Percentiles rank a stretch among this genome's conserved stretches.
Evolutionary conservation across 305 asterid genomes (phyloP).

Genomic region (Lippia alba): DNA sequence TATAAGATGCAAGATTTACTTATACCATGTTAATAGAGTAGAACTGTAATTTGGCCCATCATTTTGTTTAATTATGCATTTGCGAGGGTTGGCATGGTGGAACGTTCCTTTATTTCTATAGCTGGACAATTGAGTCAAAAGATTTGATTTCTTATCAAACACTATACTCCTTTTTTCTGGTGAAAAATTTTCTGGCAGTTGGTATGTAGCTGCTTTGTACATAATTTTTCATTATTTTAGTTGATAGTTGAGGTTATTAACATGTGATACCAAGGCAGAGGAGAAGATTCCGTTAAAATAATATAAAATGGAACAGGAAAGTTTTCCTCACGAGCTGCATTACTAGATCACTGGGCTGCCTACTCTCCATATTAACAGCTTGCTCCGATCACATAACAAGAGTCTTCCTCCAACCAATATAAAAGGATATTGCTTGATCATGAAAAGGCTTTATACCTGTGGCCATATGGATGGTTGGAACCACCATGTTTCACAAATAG

Average conservation of each 20-base stretch:
- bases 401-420: not conserved
- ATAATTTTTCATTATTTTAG: not conserved
- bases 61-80: not conserved
- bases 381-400: not conserved
- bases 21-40: not conserved
- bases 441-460: not conserved
- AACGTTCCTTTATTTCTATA: constrained; percentile 2
- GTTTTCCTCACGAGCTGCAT: no score
- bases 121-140: not conserved
- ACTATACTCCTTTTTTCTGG: not conserved
- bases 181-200: constrained; percentile 1
- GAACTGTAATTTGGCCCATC: not conserved
- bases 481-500: not conserved
- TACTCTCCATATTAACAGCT: constrained; percentile 3
- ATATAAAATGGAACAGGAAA: no score
- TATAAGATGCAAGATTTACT: not conserved
- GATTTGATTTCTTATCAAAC: not conserved
- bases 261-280: not conserved
- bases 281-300: not conserved
- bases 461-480: not conserved
- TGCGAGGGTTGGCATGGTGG: constrained; percentile 9
- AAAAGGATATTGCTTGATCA: not conserved
- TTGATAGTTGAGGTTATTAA: not conserved
- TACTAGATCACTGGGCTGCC: not conserved
- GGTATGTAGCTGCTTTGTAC: constrained; percentile 1